Percentiles rank a stretch among this genome's conserved stretches.
phyloP scores from a whole-genome alignment of 2,329 filamentous ascomycete genomes.

The Pyrenochaeta sp. region DNA sequence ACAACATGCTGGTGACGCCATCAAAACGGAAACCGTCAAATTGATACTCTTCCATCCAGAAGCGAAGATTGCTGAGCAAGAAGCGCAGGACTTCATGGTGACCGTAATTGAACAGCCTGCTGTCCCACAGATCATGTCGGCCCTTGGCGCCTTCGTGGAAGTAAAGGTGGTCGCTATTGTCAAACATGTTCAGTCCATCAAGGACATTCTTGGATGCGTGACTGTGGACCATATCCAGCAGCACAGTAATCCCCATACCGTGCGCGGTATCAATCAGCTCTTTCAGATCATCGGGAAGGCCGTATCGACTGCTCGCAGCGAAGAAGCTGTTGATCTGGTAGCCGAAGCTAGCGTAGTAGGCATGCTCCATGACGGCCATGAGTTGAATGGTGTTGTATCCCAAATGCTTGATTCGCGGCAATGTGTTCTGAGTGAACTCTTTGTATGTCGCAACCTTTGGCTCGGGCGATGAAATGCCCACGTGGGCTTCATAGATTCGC shows the following conservation, averaged over 20 bases:
- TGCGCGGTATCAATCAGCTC: constrained; percentile 97
- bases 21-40: constrained; percentile 99
- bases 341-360: constrained; percentile 98
- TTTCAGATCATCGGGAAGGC: constrained; percentile 91
- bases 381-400: constrained; percentile 98
- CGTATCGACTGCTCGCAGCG: constrained; percentile 94
- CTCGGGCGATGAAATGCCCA: constrained; percentile 94
- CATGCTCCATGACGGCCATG: constrained; percentile 99
- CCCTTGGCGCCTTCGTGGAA: constrained; percentile 90
- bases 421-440: constrained; percentile 91
- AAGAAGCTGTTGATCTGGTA: constrained; percentile 99
- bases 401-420: constrained; percentile 86
- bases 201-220: constrained; percentile 97
- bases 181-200: constrained; percentile 94
- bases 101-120: constrained; percentile 95
- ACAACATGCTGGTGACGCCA: constrained; percentile 98
- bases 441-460: constrained; percentile 92
- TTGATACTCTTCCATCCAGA: constrained; percentile 98
- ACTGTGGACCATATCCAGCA: constrained; percentile 96
- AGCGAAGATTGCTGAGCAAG: constrained; percentile 90
- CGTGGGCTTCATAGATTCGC: constrained; percentile 98
- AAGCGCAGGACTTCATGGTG: constrained; percentile 95
- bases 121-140: constrained; percentile 93
- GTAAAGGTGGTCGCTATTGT: constrained; percentile 93
- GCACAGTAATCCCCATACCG: constrained; percentile 84